Base-by-base conservation (phyloP, 306 rosid genomes). In the Acacia crassicarpa region DNA sequence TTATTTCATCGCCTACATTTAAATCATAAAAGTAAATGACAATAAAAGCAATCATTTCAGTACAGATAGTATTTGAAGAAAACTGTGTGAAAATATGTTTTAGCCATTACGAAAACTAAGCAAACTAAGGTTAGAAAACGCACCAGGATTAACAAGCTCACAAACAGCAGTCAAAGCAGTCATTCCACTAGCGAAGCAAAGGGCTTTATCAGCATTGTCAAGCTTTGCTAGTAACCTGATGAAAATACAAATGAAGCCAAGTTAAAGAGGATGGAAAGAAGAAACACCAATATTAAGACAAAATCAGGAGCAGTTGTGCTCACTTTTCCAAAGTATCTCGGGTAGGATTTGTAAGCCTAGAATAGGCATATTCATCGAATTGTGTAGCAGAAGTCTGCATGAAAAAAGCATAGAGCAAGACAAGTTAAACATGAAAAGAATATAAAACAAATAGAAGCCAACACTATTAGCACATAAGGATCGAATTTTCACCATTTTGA, bases 1-100 rank as follows among this genome's bases (percentile, higher is more conserved):
- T 89, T 84, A 95, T 91, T 85, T 95, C 99, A 81, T 95, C 93
- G 51, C 99, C 99, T 95, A 45, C 44, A 81, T 66, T 8, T 25
- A 83, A 45, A 85, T 72, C 62, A 54, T 44, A 67, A 73, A 75
- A 43, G 40, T 74, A 51, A 72, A 85, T 65, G 58, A 61, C 85
- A 80, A 25, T 20, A 44, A 49, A 41, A 75, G 17, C 16, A 8
- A 56, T 27, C 67, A 11, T 84, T 48, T 72, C 8, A 45, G 48
- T 51, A 79, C 72, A 61, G 9, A 81, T 13, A 32, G 66, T 16
- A 38, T 45, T 67, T 81, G 33, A 35, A 22, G 68, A 82, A 62
- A 9, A 38, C 1, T 51, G 17, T 48, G 32, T 8, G 15, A 35
- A 41, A 41, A 62, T 27, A 75, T 17, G 5, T 51, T 14, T 48